phyloP scores from a whole-genome alignment of 1,139 yeast species.

The Yamadazyma blattariae region DNA sequence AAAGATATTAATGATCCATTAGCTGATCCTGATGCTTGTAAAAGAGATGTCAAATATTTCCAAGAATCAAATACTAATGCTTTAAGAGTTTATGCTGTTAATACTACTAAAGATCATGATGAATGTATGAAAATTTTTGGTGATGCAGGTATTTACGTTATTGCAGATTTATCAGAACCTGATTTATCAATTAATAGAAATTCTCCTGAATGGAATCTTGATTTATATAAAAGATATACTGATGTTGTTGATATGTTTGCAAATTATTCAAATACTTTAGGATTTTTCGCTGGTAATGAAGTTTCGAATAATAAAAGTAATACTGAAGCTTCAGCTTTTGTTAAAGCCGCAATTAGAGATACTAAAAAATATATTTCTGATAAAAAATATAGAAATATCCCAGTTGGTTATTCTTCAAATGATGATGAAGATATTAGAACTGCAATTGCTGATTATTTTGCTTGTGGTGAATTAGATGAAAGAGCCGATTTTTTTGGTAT shows the following conservation, averaged over 20 bases:
- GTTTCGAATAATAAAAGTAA: constrained; percentile 72
- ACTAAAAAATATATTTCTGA: constrained; percentile 69
- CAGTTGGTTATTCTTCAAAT: constrained; percentile 88
- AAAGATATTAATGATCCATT: constrained; percentile 66
- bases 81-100: constrained; percentile 72
- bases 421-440: constrained; percentile 74
- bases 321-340: constrained; percentile 80
- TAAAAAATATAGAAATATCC: constrained; percentile 67
- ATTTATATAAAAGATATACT: constrained; percentile 67
- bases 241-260: constrained; percentile 73
- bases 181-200: constrained; percentile 58
- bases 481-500: constrained; percentile 90
- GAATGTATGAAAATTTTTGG: constrained; percentile 63
- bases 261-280: constrained; percentile 70
- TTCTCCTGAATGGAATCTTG: constrained; percentile 60
- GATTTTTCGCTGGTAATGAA: constrained; percentile 92
- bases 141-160: constrained; percentile 76
- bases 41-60: constrained; percentile 76
- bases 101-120: constrained; percentile 60
- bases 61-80: constrained; percentile 61
- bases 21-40: constrained; percentile 67
- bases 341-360: constrained; percentile 87
- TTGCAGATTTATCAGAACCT: constrained; percentile 76
- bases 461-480: constrained; percentile 67
- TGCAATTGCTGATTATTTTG: constrained; percentile 74